Base-by-base conservation (phyloP, 1,284 basidiomycete species). In the Leccinum proximum region DNA sequence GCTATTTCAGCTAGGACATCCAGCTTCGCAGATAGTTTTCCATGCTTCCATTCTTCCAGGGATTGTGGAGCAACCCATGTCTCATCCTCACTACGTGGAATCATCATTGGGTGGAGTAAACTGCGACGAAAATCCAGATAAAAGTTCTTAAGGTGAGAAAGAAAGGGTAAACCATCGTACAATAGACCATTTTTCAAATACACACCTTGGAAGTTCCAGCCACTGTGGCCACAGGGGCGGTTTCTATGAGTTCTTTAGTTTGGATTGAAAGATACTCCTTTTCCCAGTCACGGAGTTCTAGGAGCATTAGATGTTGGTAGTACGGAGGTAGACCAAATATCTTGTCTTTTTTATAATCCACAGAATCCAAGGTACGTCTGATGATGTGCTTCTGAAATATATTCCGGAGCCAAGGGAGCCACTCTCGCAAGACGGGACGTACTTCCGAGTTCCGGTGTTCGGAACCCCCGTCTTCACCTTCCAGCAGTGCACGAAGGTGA, bases 91-190 rank as follows among this genome's bases (percentile, higher is more conserved):
- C 33, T 58, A 3, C 7, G 11, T 10, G 56, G 33, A 35, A 13
- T 58, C 57, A 38, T 58, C 13, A 14, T n/a, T 14, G 64, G 64
- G 7, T 64, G 60, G 8, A 64, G 60, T 1, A 62, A n/a, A 5
- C 56, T 35, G 14, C 57, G 26, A 2, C 57, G 45, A 16, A 64
- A 54, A 5, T 62, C 58, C 9, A 64, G 58, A 37, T 64, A 64
- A 5, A 64, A 64, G 10, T 64, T 62, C 64, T 64, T 14, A 54
- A 13, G 14, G n/a, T 26, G 11, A 54, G 26, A 13, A 54, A 22
- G 14, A 22, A 54, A 9, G 6, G 8, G 18, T 50, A 10, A 50
- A 50, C 48, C 48, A 1, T 16, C 11, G 18, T 50, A 18, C n/a
- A 11, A 50, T 50, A 50, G 18, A 50, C 48, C 14, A 42, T 42